phyloP scores from a whole-genome alignment of 345 rosid species.

The Eutrema heterophyllum region DNA sequence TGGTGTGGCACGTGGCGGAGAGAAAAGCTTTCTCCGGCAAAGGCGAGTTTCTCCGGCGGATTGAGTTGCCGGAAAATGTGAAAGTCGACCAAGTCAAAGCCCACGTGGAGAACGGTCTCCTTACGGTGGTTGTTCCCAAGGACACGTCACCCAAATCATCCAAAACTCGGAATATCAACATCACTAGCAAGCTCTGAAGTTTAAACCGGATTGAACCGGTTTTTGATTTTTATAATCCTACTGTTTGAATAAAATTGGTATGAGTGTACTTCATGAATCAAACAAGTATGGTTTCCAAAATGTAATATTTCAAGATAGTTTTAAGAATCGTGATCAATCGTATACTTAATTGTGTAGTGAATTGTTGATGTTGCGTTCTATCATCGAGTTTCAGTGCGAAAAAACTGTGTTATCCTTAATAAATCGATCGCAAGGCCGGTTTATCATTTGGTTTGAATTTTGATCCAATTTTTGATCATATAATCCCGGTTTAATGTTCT shows the following conservation, averaged over 20 bases:
- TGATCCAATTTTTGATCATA: too few relatives aligned
- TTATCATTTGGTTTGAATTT: too few relatives aligned
- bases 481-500: too few relatives aligned
- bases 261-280: background rate
- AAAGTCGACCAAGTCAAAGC: slow-evolving; percentile 70
- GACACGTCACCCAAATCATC: slow-evolving; percentile 46
- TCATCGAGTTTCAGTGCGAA: too few relatives aligned
- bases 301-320: background rate
- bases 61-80: slow-evolving; percentile 76
- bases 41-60: slow-evolving; percentile 49
- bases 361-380: too few relatives aligned
- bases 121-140: slow-evolving; percentile 53
- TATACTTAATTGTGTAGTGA: too few relatives aligned
- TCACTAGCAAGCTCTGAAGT: slow-evolving; percentile 56
- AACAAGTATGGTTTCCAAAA: background rate
- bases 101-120: slow-evolving; percentile 65
- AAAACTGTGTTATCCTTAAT: too few relatives aligned
- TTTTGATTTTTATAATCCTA: background rate
- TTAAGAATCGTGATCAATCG: too few relatives aligned
- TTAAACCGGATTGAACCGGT: background rate
- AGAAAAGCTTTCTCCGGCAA: slow-evolving; percentile 40
- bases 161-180: slow-evolving; percentile 42
- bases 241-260: background rate
- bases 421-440: too few relatives aligned
- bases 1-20: slow-evolving; percentile 72